phyloP scores from a whole-genome alignment of 306 rosid genomes.

The Lotus japonicus region DNA sequence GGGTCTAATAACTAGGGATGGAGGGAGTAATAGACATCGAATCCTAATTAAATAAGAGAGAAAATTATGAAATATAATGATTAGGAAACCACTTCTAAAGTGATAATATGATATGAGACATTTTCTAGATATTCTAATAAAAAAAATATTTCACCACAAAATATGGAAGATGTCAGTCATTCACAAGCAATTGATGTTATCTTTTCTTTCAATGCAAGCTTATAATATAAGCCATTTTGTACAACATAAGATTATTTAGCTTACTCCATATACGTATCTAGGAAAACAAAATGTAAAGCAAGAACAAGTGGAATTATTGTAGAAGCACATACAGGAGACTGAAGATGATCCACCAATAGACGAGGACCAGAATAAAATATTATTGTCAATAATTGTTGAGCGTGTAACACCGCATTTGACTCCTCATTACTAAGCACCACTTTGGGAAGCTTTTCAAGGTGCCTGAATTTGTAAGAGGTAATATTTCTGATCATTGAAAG shows the following conservation, averaged over 20 bases:
- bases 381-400: slow-evolving; percentile 63
- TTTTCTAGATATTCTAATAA: not conserved
- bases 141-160: not conserved
- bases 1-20: too few relatives aligned
- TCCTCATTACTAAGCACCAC: slow-evolving; percentile 82
- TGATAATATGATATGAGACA: not conserved
- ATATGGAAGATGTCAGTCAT: slow-evolving; percentile 3
- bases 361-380: slow-evolving; percentile 86
- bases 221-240: slow-evolving; percentile 3
- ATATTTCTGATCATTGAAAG: slow-evolving; percentile 10
- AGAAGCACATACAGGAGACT: slow-evolving; percentile 67
- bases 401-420: slow-evolving; percentile 57
- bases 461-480: slow-evolving; percentile 45
- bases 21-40: too few relatives aligned
- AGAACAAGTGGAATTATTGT: slow-evolving; percentile 8
- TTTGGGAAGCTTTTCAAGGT: slow-evolving; percentile 82
- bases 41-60: not conserved
- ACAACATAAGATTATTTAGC: not conserved
- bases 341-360: slow-evolving; percentile 70
- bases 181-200: not conserved
- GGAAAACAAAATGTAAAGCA: not conserved
- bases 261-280: not conserved
- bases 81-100: not conserved
- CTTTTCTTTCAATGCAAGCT: not conserved
- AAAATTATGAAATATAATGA: not conserved